Evolutionary conservation across 176 grass and related monocot species (phyloP), one percentile per base, ranked within the genome.

Genomic region (Alopecurus myosuroides): DNA sequence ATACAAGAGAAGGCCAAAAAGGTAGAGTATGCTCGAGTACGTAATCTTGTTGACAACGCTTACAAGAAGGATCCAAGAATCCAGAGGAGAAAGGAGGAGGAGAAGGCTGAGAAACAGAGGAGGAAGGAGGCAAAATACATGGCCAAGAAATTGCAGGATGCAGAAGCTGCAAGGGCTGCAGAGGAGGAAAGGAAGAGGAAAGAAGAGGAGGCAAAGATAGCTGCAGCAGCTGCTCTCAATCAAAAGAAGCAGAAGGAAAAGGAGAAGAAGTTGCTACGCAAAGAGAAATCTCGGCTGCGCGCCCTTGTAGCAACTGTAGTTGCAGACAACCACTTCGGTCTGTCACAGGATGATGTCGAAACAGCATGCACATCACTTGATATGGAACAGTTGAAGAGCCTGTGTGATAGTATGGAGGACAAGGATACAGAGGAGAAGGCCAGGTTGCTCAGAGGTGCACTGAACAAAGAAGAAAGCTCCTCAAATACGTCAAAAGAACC

Each of bases 221-320:
- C 90, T 50, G 91, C 91, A 84, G 93, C 92, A 88, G 89, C 84
- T 65, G 84, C 88, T 37, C 83, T 88, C 44, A 90, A 81, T 81
- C 97, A 96, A 85, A 99, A 94, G 84, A 99, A 85, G 70, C 53
- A 91, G 58, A 99, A 94, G 86, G 97, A 99, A 79, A 99, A 95
- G 79, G 97, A 99, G 89, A 99, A 96, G 86, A 99, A 92, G 64
- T 74, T 96, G 50, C 71, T 94, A 42, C 94, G 97, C 66, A 99
- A 99, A 84, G 97, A 99, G 81, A 99, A 89, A 89, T 88, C 66
- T 22, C 93, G 93, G 53, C 80, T 99, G 37, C 88, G 97, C 15
- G 65, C 84, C 25, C 82, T 99, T 61, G 58, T 76, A 37, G 85
- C 77, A 20, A 57, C 64, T 22, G 71, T 89, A 45, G 80, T 96